phyloP scores from a whole-genome alignment of 2,329 filamentous ascomycete genomes.

The Cladobotryum mycophilum region DNA sequence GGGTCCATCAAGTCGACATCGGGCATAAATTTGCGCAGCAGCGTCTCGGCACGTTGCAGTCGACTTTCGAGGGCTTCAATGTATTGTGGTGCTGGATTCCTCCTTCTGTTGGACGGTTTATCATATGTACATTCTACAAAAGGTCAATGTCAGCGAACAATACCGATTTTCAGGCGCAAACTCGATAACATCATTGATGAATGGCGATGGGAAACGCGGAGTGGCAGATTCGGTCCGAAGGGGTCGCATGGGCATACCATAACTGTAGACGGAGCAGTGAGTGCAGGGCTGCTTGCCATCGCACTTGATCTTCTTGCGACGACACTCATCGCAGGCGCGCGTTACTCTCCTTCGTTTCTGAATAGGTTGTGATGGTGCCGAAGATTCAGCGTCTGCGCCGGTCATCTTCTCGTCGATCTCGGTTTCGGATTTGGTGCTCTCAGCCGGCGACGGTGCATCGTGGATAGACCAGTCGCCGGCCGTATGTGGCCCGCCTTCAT shows the following conservation, averaged over 20 bases:
- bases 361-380: conserved; percentile 48
- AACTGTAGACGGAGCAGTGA: conserved; percentile 96
- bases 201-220: neutral
- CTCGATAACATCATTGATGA: too few species aligned
- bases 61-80: conserved; percentile 82
- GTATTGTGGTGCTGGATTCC: conserved; percentile 88
- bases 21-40: conserved; percentile 74
- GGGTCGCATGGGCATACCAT: conserved; percentile 56
- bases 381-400: conserved; percentile 24
- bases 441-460: conserved; percentile 35
- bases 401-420: conserved; percentile 33
- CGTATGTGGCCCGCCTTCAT: conserved; percentile 32
- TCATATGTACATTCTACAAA: conserved; percentile 83
- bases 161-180: neutral
- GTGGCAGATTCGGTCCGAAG: neutral
- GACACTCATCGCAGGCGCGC: conserved; percentile 74
- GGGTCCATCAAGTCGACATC: conserved; percentile 82
- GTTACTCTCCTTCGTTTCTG: conserved; percentile 76
- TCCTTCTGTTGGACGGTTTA: conserved; percentile 83
- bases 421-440: conserved; percentile 37
- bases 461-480: conserved; percentile 30
- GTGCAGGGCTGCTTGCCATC: conserved; percentile 85
- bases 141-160: neutral
- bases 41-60: conserved; percentile 72
- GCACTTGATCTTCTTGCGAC: conserved; percentile 82